Base-by-base conservation (phyloP, 176 grass and related monocot species). In the Canna indica region DNA sequence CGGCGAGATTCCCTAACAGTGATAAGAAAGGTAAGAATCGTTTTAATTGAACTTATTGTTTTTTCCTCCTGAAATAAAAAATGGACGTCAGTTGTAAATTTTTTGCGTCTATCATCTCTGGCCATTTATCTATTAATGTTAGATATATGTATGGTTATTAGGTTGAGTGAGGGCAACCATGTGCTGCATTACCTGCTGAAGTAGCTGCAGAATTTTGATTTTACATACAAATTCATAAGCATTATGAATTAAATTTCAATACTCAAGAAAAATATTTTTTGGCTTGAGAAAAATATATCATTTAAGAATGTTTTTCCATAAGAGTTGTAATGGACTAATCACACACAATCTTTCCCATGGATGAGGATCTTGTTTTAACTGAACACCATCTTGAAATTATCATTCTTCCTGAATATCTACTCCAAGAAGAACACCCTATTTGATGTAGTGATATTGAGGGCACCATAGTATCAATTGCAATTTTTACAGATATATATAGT, bases 21-120 rank as follows among this genome's bases (percentile, higher is more conserved):
- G 61, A 66, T 52, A 80, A 9, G 67, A 52, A 80, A 53, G 69
- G 77, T 80, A 60, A 32, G 35, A 48, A 34, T 35, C 1, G 5
- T 25, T 80, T 47, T 3, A 25, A 27, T 62, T 29, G 16, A 32
- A 63, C 57, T 30, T 66, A 66, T 33, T 66, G 24, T 39, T 66
- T 16, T 3, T 11, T 22, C 11, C 26, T 38, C 20, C 35, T 6
- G 11, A 13, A 66, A 25, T 31, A 5, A 16, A 13, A 32, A 17
- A 17, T 30, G 0, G 3, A 30, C 5, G n/a, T 61, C 59, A 62
- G 29, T 54, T n/a, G 1, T 44, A 44, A 1, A 44, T 44, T 44
- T 44, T 44, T n/a, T 44, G 9, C 41, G 3, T 54, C 50, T 54
- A 5, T 54, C 22, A 54, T 54, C 50, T 54, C 20, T 54, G 17